These are phyloP conservation scores for Leptographium wingfieldii DNA, from an alignment of 2,329 filamentous ascomycete genomes.

Conservation along the genomic window DNA sequence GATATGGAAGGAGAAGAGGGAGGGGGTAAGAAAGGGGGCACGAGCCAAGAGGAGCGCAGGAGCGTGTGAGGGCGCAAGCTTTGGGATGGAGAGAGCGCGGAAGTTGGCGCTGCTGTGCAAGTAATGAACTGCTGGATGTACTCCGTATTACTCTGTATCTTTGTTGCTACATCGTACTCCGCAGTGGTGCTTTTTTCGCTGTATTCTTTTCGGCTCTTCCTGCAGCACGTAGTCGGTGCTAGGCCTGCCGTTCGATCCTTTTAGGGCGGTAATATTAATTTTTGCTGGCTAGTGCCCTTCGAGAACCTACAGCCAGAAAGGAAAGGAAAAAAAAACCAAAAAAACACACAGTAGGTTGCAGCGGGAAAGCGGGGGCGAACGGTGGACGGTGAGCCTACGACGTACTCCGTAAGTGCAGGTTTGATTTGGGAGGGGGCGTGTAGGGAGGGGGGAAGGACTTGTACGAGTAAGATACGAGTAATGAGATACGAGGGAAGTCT, in stretches of 20 bases:
- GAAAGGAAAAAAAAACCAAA: background rate
- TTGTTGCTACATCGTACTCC: background rate
- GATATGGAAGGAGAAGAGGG: background rate
- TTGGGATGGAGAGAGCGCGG: background rate
- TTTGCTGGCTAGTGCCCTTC: background rate
- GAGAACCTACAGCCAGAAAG: background rate
- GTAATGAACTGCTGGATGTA: background rate
- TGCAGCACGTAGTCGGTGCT: background rate
- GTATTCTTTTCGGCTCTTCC: background rate
- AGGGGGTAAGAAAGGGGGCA: background rate
- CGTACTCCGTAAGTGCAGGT: background rate
- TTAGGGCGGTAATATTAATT: background rate
- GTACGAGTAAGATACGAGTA: background rate
- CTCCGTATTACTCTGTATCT: background rate
- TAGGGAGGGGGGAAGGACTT: background rate
- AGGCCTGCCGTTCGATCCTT: background rate
- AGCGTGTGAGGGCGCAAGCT: background rate
- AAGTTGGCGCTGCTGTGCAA: background rate
- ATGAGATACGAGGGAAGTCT: background rate
- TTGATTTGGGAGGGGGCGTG: background rate
- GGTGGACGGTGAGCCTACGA: background rate
- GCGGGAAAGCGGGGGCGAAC: slow-evolving; percentile 4
- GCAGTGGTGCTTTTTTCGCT: background rate
- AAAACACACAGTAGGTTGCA: background rate
- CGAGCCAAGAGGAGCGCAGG: background rate